phyloP scores from a whole-genome alignment of 768 basidiomycete species.

The Leccinum fibrillosum region DNA sequence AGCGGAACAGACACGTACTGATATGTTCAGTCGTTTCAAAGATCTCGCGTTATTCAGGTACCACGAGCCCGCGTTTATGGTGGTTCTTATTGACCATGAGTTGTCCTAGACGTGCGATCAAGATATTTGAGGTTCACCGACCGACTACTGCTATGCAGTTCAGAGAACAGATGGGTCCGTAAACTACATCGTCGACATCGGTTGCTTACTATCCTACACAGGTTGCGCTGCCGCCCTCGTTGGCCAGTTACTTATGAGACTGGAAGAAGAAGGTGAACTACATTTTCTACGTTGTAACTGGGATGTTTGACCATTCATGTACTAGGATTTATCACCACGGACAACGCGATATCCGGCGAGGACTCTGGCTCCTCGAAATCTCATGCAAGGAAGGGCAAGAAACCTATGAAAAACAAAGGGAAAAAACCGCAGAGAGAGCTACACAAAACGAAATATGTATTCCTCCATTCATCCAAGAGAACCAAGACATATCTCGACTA shows the following conservation, averaged over 20 bases:
- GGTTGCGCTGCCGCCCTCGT: constrained; percentile 54
- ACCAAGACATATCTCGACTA: constrained; percentile 58
- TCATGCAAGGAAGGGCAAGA: constrained; percentile 38
- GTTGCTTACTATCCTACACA: constrained; percentile 23
- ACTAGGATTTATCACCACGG: constrained; percentile 59
- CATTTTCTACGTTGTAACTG: neutral
- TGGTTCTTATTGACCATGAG: neutral
- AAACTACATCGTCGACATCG: neutral
- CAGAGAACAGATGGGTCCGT: constrained; percentile 57
- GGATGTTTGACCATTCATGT: constrained; percentile 5
- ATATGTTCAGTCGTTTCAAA: constrained; percentile 61
- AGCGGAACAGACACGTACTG: constrained; percentile 48
- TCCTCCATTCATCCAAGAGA: constrained; percentile 46
- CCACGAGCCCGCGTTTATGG: neutral
- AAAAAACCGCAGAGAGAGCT: constrained; percentile 45
- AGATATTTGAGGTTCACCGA: constrained; percentile 54
- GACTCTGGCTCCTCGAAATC: constrained; percentile 44
- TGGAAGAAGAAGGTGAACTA: constrained; percentile 64
- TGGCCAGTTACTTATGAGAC: constrained; percentile 60
- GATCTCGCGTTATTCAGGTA: constrained; percentile 73
- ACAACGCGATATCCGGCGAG: constrained; percentile 41
- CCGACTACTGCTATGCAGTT: constrained; percentile 49
- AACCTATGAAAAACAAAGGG: constrained; percentile 41
- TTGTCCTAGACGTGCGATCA: constrained; percentile 58
- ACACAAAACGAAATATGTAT: constrained; percentile 56